Percentiles rank a stretch among this genome's conserved stretches.
Conservation (phyloP, 768 basidiomycete species). For the Boletus reticulatus region DNA sequence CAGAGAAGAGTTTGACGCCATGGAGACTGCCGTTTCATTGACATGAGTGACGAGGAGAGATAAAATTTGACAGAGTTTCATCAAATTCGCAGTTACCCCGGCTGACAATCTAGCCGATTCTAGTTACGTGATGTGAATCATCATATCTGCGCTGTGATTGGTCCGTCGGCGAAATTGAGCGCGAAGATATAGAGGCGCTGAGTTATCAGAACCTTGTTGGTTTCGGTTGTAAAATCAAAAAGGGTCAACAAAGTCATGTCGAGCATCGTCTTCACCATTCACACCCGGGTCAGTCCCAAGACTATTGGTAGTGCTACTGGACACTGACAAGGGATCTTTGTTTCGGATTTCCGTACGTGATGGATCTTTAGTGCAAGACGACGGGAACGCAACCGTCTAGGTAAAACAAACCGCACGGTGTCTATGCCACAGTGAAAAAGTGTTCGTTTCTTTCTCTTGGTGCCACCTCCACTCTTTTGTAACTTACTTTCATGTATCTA, state of each 20-base stretch:
- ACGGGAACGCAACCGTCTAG: background rate
- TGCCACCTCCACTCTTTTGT: constrained; percentile 6
- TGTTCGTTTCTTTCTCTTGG: constrained; percentile 10
- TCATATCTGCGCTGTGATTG: constrained; percentile 17
- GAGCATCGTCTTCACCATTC: background rate
- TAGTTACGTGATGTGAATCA: constrained; percentile 25
- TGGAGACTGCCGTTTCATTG: constrained; percentile 25
- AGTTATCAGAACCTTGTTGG: constrained; percentile 14
- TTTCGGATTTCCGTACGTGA: constrained; percentile 11
- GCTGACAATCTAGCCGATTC: constrained; percentile 28
- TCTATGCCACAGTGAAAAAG: constrained; percentile 15
- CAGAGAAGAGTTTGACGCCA: constrained; percentile 22
- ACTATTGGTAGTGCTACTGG: background rate
- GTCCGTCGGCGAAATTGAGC: constrained; percentile 7
- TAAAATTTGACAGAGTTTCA: constrained; percentile 7
- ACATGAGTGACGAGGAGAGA: constrained; percentile 4
- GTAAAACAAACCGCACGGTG: constrained; percentile 3
- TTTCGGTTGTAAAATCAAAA: constrained; percentile 11
- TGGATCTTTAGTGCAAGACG: constrained; percentile 6
- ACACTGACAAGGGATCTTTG: background rate
- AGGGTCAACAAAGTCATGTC: constrained; percentile 13
- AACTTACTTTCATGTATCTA: constrained; percentile 14
- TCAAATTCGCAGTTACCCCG: constrained; percentile 7
- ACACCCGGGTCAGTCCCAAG: constrained; percentile 12
- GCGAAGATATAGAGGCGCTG: constrained; percentile 2